Base-by-base conservation (phyloP, 768 basidiomycete genomes). In the Suillus decipiens region DNA sequence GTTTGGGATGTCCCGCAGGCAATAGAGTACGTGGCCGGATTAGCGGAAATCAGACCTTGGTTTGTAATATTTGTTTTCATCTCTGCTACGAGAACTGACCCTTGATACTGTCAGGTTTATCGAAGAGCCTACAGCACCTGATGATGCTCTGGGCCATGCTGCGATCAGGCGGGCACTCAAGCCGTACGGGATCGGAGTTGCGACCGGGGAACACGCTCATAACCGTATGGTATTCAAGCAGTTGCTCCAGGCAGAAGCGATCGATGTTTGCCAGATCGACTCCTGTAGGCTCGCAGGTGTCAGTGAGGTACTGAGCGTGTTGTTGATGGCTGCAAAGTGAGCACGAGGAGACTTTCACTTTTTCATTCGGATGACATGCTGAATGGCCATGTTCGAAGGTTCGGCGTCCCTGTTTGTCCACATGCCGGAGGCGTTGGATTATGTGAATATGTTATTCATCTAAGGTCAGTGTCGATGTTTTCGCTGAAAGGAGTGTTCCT, bases 201-300 rank as follows among this genome's bases (percentile, higher is more conserved):
- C 95, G 4, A 96, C 95, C 0, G 95, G 94, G 33, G 95, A 97
- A 78, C 95, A 96, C 69, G 94, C 92, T 1, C 94, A 97, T 74
- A 96, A 96, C 76, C 84, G 92, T 57, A 93, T 96, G 83, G 84
- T 91, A n/a, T 96, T 96, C 84, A 96, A 96, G 78, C 96, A 96
- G 73, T 81, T 97, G 8, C 81, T 98, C 14, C 93, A 95, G 69
- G 88, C 88, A 0, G 87, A 93, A 34, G 95, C 96, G 5, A 94
- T 99, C 72, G 96, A 99, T 69, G 96, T 97, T 33, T 89, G 87
- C 67, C 96, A 98, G 73, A 95, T 98, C 70, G 96, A 98, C 77
- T 92, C 93, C 24, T 97, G 96, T 77, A 86, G 96, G 56, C 80
- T 97, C 24, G 95, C 92, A 5, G 96, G 96, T 57, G 94, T 98